Conservation (phyloP, 2,329 filamentous ascomycete genomes). For the Nectriaceae sp. region DNA sequence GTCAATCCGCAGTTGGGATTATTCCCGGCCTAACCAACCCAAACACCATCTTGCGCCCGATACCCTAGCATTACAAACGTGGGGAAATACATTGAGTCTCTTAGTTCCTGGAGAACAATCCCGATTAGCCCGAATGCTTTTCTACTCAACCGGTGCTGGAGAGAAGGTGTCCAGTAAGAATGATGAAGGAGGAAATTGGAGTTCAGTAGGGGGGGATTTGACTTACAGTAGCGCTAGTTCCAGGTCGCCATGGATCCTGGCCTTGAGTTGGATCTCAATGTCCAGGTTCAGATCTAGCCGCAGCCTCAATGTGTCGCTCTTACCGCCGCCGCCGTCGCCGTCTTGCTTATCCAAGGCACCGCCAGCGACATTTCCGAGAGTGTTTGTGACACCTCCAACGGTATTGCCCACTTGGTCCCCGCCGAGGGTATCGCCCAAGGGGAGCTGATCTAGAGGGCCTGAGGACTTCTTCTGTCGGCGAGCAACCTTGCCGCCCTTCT, state of each 20-base stretch:
- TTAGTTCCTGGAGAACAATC: constrained; percentile 27
- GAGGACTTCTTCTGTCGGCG: constrained; percentile 23
- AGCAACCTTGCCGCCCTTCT: constrained; percentile 31
- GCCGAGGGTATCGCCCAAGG: no score
- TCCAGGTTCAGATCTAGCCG: constrained; percentile 80
- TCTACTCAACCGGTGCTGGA: constrained; percentile 27
- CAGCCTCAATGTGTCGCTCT: constrained; percentile 66
- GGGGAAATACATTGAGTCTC: constrained; percentile 13
- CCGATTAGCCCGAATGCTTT: constrained; percentile 13
- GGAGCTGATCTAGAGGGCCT: constrained; percentile 39
- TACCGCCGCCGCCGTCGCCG: constrained; percentile 41
- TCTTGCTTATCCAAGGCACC: constrained; percentile 39
- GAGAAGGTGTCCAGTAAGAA: constrained; percentile 28
- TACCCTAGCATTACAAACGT: not conserved
- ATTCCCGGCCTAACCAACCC: not conserved
- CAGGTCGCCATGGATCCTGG: constrained; percentile 81
- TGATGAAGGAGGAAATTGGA: not conserved
- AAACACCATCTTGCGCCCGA: constrained; percentile 3
- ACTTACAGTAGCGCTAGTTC: constrained; percentile 70
- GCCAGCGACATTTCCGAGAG: constrained; percentile 43
- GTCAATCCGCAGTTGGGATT: not conserved
- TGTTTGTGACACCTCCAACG: constrained; percentile 40
- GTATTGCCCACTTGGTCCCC: constrained; percentile 38
- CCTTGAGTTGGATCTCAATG: constrained; percentile 83
- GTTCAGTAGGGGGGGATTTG: not conserved